Percentiles rank a stretch among this genome's conserved stretches.
Evolutionary conservation across 2,329 filamentous ascomycete genomes (phyloP).

Genomic region (Alternaria sp.): DNA sequence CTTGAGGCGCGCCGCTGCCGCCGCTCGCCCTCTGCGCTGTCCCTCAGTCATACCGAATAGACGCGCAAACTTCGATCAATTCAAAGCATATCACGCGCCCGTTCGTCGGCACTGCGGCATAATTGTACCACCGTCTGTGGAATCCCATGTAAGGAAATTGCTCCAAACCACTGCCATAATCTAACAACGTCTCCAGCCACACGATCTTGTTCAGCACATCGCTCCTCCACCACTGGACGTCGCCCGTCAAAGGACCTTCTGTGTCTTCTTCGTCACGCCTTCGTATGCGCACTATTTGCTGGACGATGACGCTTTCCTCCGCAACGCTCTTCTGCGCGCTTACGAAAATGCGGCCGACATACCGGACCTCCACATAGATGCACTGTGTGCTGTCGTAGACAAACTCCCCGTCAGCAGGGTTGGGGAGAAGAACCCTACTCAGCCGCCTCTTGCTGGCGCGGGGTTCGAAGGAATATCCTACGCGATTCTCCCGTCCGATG

Average conservation of each 20-base stretch:
- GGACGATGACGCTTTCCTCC: conserved; percentile 34
- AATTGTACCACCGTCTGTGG: conserved; percentile 35
- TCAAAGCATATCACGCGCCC: not conserved
- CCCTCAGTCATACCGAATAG: not conserved
- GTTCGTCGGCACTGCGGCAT: conserved; percentile 27
- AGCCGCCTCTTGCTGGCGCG: conserved; percentile 25
- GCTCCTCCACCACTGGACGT: conserved; percentile 11
- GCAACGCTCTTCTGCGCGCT: conserved; percentile 29
- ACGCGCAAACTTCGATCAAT: not conserved
- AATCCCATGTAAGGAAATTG: conserved; percentile 22
- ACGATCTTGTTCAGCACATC: conserved; percentile 33
- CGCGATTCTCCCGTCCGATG: conserved; percentile 17
- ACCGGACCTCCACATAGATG: conserved; percentile 16
- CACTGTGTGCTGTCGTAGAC: conserved; percentile 47
- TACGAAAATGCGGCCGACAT: conserved; percentile 8
- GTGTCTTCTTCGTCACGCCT: conserved; percentile 43
- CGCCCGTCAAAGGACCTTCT: conserved; percentile 21
- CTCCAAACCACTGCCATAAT: not conserved
- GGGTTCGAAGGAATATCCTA: conserved; percentile 47
- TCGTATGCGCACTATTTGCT: conserved; percentile 42
- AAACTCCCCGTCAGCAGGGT: conserved; percentile 37
- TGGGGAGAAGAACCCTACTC: conserved; percentile 3
- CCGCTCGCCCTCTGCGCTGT: conserved; percentile 7
- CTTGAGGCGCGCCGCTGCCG: conserved; percentile 22
- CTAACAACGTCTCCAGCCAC: conserved; percentile 26